Conservation (phyloP, 2,329 filamentous ascomycete species). For the Neofusicoccum kwambonambiense region DNA sequence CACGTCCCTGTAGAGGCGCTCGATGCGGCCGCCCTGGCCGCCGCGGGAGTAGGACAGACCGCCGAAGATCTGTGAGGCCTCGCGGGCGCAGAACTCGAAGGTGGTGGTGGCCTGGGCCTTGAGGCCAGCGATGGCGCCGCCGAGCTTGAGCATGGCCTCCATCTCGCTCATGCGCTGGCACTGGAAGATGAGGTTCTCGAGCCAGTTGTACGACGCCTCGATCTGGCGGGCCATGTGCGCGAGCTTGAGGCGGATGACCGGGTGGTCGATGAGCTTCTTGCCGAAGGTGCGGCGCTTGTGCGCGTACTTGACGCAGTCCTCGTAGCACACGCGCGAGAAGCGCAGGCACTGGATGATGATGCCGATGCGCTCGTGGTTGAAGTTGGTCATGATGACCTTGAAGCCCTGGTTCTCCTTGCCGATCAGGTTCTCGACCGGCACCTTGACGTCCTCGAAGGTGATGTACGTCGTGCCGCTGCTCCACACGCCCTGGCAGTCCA, state of each 20-base stretch:
- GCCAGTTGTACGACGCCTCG: conserved; percentile 94
- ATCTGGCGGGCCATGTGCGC: conserved; percentile 98
- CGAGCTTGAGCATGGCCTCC: conserved; percentile 93
- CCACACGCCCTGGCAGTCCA: conserved; percentile 99
- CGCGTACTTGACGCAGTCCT: conserved; percentile 93
- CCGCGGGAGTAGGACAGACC: conserved; percentile 89
- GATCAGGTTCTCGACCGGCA: conserved; percentile 96
- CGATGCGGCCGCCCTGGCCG: conserved; percentile 92
- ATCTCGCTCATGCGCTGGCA: conserved; percentile 89
- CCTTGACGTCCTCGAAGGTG: conserved; percentile 98
- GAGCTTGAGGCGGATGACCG: conserved; percentile 95
- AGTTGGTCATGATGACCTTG: conserved; percentile 57
- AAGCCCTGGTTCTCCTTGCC: conserved; percentile 99
- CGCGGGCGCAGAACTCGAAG: conserved; percentile 96
- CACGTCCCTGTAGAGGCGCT: conserved; percentile 92
- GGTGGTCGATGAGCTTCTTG: conserved; percentile 94
- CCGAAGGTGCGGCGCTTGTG: conserved; percentile 97
- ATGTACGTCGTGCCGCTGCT: conserved; percentile 94
- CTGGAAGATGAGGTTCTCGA: conserved; percentile 93
- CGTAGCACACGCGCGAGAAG: conserved; percentile 95
- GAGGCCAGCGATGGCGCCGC: conserved; percentile 86
- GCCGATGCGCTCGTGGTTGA: conserved; percentile 85
- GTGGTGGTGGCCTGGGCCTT: conserved; percentile 94
- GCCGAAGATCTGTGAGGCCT: conserved; percentile 96
- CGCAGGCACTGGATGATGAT: conserved; percentile 97